phyloP scores from a whole-genome alignment of 768 basidiomycete species.

The Epithele typhae region DNA sequence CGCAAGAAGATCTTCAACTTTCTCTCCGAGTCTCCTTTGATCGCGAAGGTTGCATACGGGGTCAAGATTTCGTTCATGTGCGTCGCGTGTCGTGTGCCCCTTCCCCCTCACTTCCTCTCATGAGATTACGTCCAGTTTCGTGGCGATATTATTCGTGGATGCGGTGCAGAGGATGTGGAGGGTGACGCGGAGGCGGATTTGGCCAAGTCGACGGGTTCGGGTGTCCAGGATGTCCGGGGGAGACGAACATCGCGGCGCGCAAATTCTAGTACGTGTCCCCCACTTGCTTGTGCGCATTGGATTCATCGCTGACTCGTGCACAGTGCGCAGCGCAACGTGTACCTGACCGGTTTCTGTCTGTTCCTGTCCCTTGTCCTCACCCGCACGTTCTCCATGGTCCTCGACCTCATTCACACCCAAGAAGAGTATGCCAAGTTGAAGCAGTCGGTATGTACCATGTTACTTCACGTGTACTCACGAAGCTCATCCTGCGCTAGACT shows the following conservation, averaged over 20 bases:
- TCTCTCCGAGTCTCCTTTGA: constrained; percentile 59
- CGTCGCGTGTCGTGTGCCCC: constrained; percentile 18
- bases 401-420: constrained; percentile 87
- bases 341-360: constrained; percentile 89
- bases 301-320: background rate
- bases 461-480: constrained; percentile 12
- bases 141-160: constrained; percentile 84
- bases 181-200: constrained; percentile 65
- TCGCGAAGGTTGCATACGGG: constrained; percentile 86
- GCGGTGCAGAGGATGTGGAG: constrained; percentile 92
- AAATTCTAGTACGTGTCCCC: constrained; percentile 74
- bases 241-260: constrained; percentile 86
- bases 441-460: constrained; percentile 33
- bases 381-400: constrained; percentile 86
- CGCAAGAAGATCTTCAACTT: constrained; percentile 70
- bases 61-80: constrained; percentile 95
- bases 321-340: constrained; percentile 86
- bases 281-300: too few species aligned
- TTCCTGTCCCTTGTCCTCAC: constrained; percentile 95
- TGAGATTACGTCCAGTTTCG: constrained; percentile 47
- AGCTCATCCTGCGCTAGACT: constrained; percentile 28
- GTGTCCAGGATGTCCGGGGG: constrained; percentile 64
- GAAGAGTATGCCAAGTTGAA: constrained; percentile 86
- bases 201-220: constrained; percentile 51
- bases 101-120: background rate